Conservation (phyloP, 2,329 filamentous ascomycete species). For the Fusarium odoratissimum region DNA sequence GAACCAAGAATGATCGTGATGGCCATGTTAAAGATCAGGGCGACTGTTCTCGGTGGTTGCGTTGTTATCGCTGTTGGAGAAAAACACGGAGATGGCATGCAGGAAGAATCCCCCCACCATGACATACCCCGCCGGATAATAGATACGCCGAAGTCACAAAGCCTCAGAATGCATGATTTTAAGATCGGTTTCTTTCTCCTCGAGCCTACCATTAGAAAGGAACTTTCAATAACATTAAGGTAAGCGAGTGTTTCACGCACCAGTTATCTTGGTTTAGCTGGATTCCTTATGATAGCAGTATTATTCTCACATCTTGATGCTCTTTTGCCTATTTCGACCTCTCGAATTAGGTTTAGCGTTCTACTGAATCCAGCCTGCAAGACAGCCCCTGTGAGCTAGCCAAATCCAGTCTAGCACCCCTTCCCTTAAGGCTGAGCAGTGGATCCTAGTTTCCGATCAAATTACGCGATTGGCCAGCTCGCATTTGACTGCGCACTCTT, state of each 20-base stretch:
- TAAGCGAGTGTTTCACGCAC: no score
- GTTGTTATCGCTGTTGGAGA: not conserved
- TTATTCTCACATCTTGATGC: not conserved
- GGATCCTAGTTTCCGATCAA: not conserved
- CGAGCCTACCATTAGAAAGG: not conserved
- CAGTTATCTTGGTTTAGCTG: no score
- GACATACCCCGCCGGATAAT: not conserved
- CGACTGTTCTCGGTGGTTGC: not conserved
- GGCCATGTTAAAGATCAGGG: not conserved
- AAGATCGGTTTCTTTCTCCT: no score
- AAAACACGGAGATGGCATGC: not conserved
- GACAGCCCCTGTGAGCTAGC: not conserved
- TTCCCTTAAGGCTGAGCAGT: constrained; percentile 19
- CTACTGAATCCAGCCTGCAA: not conserved
- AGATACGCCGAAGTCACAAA: not conserved
- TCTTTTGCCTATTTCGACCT: no score
- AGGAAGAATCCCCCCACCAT: not conserved
- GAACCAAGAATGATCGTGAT: constrained; percentile 50
- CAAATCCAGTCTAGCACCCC: not conserved
- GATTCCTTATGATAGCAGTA: no score
- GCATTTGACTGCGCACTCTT: constrained; percentile 29
- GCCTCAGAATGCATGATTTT: not conserved
- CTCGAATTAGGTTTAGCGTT: not conserved
- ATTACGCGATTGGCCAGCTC: constrained; percentile 25
- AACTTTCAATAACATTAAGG: not conserved